Evolutionary conservation across 768 basidiomycete species (phyloP).

Genomic region (Solioccasus polychromus): DNA sequence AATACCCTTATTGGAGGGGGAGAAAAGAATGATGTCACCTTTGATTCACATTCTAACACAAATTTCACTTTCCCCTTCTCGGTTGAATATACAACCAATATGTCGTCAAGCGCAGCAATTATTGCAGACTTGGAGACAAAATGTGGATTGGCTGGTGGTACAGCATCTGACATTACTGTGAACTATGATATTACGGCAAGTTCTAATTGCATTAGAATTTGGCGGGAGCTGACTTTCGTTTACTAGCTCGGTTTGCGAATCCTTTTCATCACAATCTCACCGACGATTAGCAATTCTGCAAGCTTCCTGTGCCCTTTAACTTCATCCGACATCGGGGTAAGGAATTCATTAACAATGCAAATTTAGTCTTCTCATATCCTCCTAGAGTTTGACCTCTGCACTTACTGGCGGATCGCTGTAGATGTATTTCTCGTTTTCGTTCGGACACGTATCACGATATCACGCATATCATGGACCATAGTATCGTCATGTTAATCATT

Average conservation of each 20-base stretch:
- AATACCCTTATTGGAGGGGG: conserved; percentile 69
- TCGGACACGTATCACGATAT: conserved; percentile 7
- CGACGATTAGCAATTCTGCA: conserved; percentile 58
- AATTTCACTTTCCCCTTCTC: conserved; percentile 77
- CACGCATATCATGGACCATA: conserved; percentile 21
- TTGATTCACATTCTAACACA: conserved; percentile 52
- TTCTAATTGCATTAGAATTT: neutral
- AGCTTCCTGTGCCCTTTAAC: conserved; percentile 64
- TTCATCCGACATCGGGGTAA: conserved; percentile 26
- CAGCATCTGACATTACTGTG: conserved; percentile 50
- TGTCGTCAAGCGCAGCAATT: conserved; percentile 52
- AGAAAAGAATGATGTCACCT: conserved; percentile 40
- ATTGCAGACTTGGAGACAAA: conserved; percentile 60
- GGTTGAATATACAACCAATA: conserved; percentile 54
- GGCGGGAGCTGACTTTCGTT: conserved; percentile 6
- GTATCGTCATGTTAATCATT: neutral
- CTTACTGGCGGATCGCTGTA: conserved; percentile 8
- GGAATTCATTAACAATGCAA: neutral
- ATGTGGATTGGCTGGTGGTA: conserved; percentile 52
- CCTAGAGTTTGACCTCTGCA: conserved; percentile 18
- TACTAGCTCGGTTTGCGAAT: conserved; percentile 61
- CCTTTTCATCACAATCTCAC: conserved; percentile 63
- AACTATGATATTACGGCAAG: conserved; percentile 64
- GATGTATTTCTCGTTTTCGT: neutral
- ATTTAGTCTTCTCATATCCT: conserved; percentile 11